phyloP scores from a whole-genome alignment of 352 stramenopile genomes.

The Phytophthora sp. region DNA sequence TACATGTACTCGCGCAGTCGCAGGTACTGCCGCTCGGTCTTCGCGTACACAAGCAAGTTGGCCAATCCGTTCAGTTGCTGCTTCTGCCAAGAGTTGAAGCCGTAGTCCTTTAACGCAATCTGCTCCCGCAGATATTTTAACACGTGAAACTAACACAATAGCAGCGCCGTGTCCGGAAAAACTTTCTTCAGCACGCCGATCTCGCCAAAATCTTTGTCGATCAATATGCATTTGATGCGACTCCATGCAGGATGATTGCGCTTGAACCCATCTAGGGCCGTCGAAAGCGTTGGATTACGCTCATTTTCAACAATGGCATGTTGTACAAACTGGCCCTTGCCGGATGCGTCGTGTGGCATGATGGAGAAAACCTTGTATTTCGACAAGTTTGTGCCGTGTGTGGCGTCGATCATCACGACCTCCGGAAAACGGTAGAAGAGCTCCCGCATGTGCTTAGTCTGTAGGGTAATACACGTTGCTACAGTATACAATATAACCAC shows the following conservation, averaged over 20 bases:
- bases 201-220: conserved; percentile 45
- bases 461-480: conserved; percentile 1
- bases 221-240: conserved; percentile 24
- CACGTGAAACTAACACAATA: conserved; percentile 40
- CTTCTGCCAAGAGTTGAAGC: conserved; percentile 26
- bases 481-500: too few relatives aligned
- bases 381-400: not conserved
- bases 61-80: conserved; percentile 11
- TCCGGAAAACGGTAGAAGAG: conserved; percentile 1
- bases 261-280: conserved; percentile 30
- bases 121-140: conserved; percentile 29
- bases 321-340: conserved; percentile 28
- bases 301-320: conserved; percentile 33
- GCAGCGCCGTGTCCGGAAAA: conserved; percentile 18
- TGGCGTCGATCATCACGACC: not conserved
- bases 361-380: too few relatives aligned
- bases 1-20: conserved; percentile 16
- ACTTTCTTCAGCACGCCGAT: conserved; percentile 3
- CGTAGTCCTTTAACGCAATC: conserved; percentile 13
- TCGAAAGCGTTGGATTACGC: conserved; percentile 12
- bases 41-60: conserved; percentile 26
- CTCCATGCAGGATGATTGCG: conserved; percentile 20
- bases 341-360: conserved; percentile 11
- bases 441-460: not conserved
- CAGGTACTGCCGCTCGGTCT: conserved; percentile 2